phyloP scores from a whole-genome alignment of 2,329 filamentous ascomycete genomes.

The Aspergillus pseudoviridinutans region DNA sequence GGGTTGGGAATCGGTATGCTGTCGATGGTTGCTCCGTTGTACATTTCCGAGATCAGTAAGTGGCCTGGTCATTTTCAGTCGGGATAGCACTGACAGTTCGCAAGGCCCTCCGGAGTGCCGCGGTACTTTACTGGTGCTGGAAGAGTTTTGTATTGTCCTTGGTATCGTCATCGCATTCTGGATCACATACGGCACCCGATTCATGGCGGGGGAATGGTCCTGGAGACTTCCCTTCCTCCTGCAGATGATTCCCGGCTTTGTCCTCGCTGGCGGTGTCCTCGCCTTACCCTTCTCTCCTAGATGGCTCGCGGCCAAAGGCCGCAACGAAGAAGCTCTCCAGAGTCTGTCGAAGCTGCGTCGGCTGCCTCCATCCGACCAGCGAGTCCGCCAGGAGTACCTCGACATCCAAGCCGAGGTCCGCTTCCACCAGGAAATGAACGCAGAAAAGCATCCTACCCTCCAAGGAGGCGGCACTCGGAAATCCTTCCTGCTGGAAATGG shows the following conservation, averaged over 20 bases:
- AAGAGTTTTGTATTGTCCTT: constrained; percentile 40
- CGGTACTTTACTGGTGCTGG: constrained; percentile 42
- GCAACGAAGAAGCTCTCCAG: constrained; percentile 47
- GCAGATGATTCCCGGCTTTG: constrained; percentile 42
- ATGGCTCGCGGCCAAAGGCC: constrained; percentile 48
- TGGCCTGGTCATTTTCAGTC: neutral
- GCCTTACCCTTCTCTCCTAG: constrained; percentile 55
- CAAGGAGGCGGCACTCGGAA: constrained; percentile 30
- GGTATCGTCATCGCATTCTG: constrained; percentile 43
- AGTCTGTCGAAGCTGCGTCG: constrained; percentile 49
- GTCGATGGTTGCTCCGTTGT: constrained; percentile 49
- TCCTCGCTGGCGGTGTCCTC: constrained; percentile 35
- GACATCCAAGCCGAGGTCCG: constrained; percentile 52
- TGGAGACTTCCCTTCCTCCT: constrained; percentile 48
- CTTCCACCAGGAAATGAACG: constrained; percentile 47
- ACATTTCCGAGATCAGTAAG: constrained; percentile 49
- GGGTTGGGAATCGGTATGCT: constrained; percentile 52
- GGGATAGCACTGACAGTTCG: neutral
- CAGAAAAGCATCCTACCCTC: constrained; percentile 37
- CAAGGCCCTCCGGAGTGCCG: constrained; percentile 45
- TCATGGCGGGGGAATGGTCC: constrained; percentile 44
- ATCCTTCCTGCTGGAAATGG: constrained; percentile 46
- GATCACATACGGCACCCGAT: constrained; percentile 43
- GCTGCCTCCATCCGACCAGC: constrained; percentile 46
- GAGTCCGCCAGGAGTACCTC: constrained; percentile 49